Evolutionary conservation across 768 basidiomycete species (phyloP).

Genomic region (Lactarius trivialis): DNA sequence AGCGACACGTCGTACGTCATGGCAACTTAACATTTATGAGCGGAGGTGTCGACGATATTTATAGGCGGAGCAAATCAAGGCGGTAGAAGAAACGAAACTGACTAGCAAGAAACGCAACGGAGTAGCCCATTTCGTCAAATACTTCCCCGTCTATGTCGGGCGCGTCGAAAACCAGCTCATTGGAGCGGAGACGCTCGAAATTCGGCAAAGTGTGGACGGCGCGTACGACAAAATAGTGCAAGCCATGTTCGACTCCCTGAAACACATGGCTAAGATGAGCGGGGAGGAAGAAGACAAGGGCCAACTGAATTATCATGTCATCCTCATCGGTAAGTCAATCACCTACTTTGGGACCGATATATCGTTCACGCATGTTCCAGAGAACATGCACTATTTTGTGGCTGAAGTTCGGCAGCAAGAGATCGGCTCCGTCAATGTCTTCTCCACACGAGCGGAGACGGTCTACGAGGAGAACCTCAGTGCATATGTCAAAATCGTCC

Average conservation of each 20-base stretch:
- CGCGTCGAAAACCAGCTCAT: conserved; percentile 81
- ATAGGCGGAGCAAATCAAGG: conserved; percentile 81
- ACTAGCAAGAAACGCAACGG: conserved; percentile 91
- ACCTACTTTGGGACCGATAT: neutral
- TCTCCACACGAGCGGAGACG: conserved; percentile 64
- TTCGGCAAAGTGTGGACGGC: conserved; percentile 67
- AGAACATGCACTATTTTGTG: conserved; percentile 95
- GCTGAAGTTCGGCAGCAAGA: conserved; percentile 72
- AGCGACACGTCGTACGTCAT: conserved; percentile 60
- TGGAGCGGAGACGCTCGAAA: conserved; percentile 68
- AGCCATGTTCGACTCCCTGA: conserved; percentile 86
- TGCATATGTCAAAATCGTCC: conserved; percentile 81
- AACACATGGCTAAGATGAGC: conserved; percentile 94
- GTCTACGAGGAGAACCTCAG: conserved; percentile 87
- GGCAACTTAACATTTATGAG: neutral
- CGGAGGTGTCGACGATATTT: conserved; percentile 5
- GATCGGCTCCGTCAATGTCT: conserved; percentile 52
- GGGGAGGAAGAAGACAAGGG: conserved; percentile 94
- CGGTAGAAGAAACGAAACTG: conserved; percentile 85
- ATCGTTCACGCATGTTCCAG: conserved; percentile 35
- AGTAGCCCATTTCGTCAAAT: conserved; percentile 84
- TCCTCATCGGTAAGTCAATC: conserved; percentile 73
- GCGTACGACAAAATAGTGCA: conserved; percentile 87
- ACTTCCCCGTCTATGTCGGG: conserved; percentile 84
- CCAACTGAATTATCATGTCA: conserved; percentile 92